Evolutionary conservation across 768 basidiomycete genomes (phyloP).

Genomic region (Tephrocybe rancida): DNA sequence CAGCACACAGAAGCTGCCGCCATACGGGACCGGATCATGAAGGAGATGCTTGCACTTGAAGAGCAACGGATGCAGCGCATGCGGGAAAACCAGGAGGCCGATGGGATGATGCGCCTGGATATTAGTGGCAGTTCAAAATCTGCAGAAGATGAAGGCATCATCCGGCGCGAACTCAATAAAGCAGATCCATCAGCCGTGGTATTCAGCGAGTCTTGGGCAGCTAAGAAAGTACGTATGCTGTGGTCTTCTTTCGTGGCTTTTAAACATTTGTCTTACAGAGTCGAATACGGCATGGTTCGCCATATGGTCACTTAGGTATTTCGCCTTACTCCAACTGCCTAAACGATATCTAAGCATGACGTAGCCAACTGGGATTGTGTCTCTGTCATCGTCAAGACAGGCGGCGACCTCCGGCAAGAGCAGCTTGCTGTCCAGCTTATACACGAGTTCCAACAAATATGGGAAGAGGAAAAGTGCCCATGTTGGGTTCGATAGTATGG

Average conservation of each 20-base stretch:
- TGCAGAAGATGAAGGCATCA: constrained; percentile 91
- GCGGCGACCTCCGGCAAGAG: constrained; percentile 95
- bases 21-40: constrained; percentile 96
- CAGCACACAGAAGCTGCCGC: constrained; percentile 83
- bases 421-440: constrained; percentile 97
- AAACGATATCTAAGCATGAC: background rate
- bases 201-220: constrained; percentile 92
- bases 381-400: constrained; percentile 98
- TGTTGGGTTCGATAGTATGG: constrained; percentile 94
- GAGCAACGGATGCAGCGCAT: constrained; percentile 96
- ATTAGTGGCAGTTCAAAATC: constrained; percentile 59
- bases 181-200: constrained; percentile 95
- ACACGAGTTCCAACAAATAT: constrained; percentile 89
- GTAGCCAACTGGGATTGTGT: constrained; percentile 85
- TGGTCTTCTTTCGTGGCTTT: background rate
- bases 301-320: constrained; percentile 91
- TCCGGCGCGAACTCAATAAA: constrained; percentile 90
- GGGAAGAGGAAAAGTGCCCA: constrained; percentile 89
- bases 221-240: constrained; percentile 73
- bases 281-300: constrained; percentile 90
- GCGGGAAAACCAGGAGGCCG: constrained; percentile 69
- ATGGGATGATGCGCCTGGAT: constrained; percentile 64
- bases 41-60: constrained; percentile 96
- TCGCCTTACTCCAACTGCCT: constrained; percentile 20
- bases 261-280: constrained; percentile 43